Percentiles rank a stretch among this genome's conserved stretches.
These are phyloP conservation scores for Leccinellum albellum DNA, from an alignment of 768 basidiomycete genomes.

Conservation along the genomic window DNA sequence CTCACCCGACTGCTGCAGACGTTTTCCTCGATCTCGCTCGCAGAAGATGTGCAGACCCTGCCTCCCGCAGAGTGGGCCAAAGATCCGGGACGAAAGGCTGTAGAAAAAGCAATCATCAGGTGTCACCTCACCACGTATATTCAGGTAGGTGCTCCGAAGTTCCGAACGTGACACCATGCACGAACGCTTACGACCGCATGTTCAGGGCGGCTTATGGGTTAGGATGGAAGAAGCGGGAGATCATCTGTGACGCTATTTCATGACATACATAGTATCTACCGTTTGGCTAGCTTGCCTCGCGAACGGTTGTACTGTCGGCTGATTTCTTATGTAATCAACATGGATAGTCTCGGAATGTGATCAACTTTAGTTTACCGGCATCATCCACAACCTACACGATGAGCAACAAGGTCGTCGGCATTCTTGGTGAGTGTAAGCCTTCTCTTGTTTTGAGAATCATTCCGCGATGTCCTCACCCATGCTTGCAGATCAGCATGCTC, in stretches of 20 bases:
- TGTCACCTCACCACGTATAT: slow-evolving; percentile 54
- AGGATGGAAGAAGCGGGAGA: slow-evolving; percentile 20
- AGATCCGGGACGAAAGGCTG: slow-evolving; percentile 34
- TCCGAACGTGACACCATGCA: neutral
- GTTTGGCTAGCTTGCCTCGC: too few species aligned
- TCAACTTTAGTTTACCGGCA: neutral
- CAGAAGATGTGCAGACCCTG: slow-evolving; percentile 41
- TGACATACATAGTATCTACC: neutral
- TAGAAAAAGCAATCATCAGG: slow-evolving; percentile 44
- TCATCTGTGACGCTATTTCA: neutral
- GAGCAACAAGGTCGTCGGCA: slow-evolving; percentile 26
- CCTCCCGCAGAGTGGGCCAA: slow-evolving; percentile 46
- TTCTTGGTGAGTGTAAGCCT: slow-evolving; percentile 30
- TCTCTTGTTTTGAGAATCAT: neutral
- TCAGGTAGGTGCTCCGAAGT: slow-evolving; percentile 30
- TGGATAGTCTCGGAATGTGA: neutral
- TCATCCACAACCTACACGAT: slow-evolving; percentile 4
- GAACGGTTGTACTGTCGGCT: too few species aligned
- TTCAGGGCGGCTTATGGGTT: slow-evolving; percentile 26
- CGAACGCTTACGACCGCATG: neutral
- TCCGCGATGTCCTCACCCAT: slow-evolving; percentile 6
- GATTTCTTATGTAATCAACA: neutral
- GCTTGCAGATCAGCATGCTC: slow-evolving; percentile 6
- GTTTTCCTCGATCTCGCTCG: slow-evolving; percentile 46
- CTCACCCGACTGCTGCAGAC: slow-evolving; percentile 56